These are phyloP conservation scores for Phytopythium litorale DNA, from an alignment of 352 stramenopile genomes.

Conservation along the genomic window DNA sequence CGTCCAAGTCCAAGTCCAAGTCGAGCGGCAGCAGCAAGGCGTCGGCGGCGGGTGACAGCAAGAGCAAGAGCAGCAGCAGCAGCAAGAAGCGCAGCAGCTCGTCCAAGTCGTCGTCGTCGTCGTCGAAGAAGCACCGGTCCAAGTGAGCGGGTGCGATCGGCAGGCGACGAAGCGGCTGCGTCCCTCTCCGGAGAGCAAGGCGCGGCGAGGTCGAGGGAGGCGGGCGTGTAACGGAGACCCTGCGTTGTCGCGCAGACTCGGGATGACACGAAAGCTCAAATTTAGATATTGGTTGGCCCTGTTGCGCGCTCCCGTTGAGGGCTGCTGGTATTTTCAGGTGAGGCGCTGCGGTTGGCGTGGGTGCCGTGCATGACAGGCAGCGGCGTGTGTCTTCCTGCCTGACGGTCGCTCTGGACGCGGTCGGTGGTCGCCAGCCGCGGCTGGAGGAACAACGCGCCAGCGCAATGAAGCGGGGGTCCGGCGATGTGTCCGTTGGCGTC, in stretches of 20 bases:
- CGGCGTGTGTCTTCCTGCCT: neutral
- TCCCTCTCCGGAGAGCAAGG: neutral
- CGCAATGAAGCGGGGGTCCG: constrained; percentile 1
- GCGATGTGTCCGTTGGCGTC: neutral
- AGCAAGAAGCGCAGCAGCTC: constrained; percentile 73
- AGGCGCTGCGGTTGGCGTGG: neutral
- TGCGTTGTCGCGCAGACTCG: neutral
- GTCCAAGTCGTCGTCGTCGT: constrained; percentile 46
- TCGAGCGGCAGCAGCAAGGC: constrained; percentile 51
- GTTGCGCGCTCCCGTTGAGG: neutral
- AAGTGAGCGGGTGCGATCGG: constrained; percentile 22
- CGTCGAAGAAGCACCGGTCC: constrained; percentile 64
- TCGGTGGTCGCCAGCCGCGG: neutral
- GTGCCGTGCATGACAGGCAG: neutral
- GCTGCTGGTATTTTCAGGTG: neutral
- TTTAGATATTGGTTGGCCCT: constrained; percentile 4
- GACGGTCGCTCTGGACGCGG: neutral
- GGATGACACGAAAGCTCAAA: neutral
- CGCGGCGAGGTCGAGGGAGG: neutral
- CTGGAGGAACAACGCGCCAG: neutral
- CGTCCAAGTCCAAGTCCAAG: constrained; percentile 66
- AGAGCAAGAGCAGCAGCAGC: constrained; percentile 37
- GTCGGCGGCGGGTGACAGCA: constrained; percentile 32
- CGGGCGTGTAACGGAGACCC: neutral
- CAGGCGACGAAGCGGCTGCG: neutral